These are phyloP conservation scores for Echium plantagineum DNA, from an alignment of 257 asterid genomes.

Conservation along the genomic window DNA sequence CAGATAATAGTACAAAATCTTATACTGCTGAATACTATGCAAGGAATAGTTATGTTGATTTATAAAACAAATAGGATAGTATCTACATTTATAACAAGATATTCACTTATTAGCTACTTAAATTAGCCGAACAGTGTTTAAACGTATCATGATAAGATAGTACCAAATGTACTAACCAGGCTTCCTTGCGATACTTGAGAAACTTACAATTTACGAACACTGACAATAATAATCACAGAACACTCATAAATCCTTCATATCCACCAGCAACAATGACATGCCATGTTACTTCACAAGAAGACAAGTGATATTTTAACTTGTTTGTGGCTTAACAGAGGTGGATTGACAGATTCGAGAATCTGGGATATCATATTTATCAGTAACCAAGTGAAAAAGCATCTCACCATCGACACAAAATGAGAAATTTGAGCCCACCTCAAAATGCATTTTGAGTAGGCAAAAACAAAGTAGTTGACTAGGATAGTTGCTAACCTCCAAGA, in stretches of 20 bases:
- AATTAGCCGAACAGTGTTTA: neutral
- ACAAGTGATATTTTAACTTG: neutral
- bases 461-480: neutral
- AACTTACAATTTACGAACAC: neutral
- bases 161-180: constrained; percentile 1
- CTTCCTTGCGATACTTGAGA: neutral
- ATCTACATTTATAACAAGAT: no score
- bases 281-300: neutral
- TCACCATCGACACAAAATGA: constrained; percentile 1
- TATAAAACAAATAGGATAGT: no score
- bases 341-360: neutral
- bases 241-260: constrained; percentile 1
- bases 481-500: neutral
- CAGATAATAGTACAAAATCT: neutral
- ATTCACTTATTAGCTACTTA: no score
- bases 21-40: no score
- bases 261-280: neutral
- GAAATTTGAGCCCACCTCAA: neutral
- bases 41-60: no score
- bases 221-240: neutral
- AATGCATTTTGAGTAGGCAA: neutral
- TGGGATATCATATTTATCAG: neutral
- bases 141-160: neutral
- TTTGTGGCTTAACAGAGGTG: neutral
- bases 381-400: neutral